A percentile compares a stretch with the other conserved stretches of the same genome.
These are phyloP conservation scores for Arabidopsis thaliana DNA, from an alignment of 345 rosid species.

Conservation along the genomic window TAIR10.1 NC_003074.8:20549501-20550000, in stretches of 20 bases:
- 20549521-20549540: background rate
- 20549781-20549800: slow-evolving; percentile 40
- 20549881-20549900: slow-evolving; percentile 52
- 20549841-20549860: slow-evolving; percentile 48
- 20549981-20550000: slow-evolving; percentile 78
- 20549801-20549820: slow-evolving; percentile 41
- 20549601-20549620: slow-evolving; percentile 10
- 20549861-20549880: slow-evolving; percentile 58
- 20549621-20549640: slow-evolving; percentile 16
- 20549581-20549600: background rate
- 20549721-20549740: slow-evolving; percentile 14
- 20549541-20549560: slow-evolving; percentile 28
- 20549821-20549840: slow-evolving; percentile 43
- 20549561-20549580: slow-evolving; percentile 26
- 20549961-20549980: slow-evolving; percentile 71
- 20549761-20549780: slow-evolving; percentile 26
- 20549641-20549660: slow-evolving; percentile 15
- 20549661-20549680: background rate
- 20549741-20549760: slow-evolving; percentile 26
- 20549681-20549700: slow-evolving; percentile 17
- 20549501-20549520: background rate
- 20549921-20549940: slow-evolving; percentile 63
- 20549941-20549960: slow-evolving; percentile 64
- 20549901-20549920: slow-evolving; percentile 73
- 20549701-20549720: slow-evolving; percentile 39